Conservation (phyloP, 176 grass and related monocot genomes). For the Musa acuminata region DNA sequence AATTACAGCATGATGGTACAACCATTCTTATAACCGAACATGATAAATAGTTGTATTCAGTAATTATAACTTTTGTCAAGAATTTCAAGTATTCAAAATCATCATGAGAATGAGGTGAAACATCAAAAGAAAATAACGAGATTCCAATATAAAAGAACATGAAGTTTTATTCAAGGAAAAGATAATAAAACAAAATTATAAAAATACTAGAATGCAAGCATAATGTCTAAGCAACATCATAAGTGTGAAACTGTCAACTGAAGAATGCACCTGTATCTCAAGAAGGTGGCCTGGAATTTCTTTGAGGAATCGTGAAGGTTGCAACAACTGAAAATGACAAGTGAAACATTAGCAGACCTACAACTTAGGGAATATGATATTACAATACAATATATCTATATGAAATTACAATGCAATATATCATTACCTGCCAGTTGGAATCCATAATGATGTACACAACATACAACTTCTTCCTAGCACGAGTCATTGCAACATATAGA, state of each 20-base stretch:
- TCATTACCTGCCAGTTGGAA: slow-evolving; percentile 60
- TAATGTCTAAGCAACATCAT: neutral
- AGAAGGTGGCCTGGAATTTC: slow-evolving; percentile 81
- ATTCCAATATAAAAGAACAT: too few species aligned
- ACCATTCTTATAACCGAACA: neutral
- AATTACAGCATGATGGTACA: neutral
- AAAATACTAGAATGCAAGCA: neutral
- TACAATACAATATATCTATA: neutral
- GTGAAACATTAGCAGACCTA: neutral
- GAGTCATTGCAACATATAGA: slow-evolving; percentile 93
- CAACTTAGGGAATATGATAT: neutral
- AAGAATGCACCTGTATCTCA: slow-evolving; percentile 57
- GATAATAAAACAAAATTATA: neutral
- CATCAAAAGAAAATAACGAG: neutral
- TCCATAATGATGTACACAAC: slow-evolving; percentile 76
- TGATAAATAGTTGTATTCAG: neutral
- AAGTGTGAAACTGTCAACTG: slow-evolving; percentile 8
- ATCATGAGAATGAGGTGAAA: neutral
- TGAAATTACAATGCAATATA: neutral
- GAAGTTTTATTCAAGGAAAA: too few species aligned
- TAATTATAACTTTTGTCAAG: neutral
- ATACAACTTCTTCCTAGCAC: slow-evolving; percentile 76
- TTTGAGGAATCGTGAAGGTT: slow-evolving; percentile 83
- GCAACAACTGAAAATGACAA: slow-evolving; percentile 56
- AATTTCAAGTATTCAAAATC: neutral